Evolutionary conservation across 2,329 filamentous ascomycete genomes (phyloP).

Genomic region (Coniella vitis): DNA sequence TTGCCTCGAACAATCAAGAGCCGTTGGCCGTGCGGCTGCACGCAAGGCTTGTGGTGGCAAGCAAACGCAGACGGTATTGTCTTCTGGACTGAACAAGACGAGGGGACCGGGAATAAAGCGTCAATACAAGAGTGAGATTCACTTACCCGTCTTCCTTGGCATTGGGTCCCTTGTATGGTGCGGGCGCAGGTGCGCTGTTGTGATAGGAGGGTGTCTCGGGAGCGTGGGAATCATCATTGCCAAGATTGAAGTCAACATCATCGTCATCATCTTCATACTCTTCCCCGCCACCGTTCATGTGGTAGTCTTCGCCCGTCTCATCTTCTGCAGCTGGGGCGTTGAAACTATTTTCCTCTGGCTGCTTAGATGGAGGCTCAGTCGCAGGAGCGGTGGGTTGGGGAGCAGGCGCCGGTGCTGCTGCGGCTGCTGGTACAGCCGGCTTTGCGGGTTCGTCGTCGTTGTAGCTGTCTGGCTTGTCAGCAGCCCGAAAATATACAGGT

Average conservation of each 20-base stretch:
- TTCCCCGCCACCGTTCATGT: slow-evolving; percentile 27
- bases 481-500: too few species aligned
- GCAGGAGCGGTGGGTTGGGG: slow-evolving; percentile 22
- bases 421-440: slow-evolving; percentile 20
- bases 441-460: slow-evolving; percentile 54
- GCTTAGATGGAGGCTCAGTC: slow-evolving; percentile 19
- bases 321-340: slow-evolving; percentile 15
- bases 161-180: slow-evolving; percentile 46
- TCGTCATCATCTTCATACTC: slow-evolving; percentile 44
- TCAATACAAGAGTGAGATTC: neutral
- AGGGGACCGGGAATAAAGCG: slow-evolving; percentile 19
- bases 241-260: slow-evolving; percentile 47
- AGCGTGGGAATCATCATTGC: slow-evolving; percentile 27
- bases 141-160: slow-evolving; percentile 94
- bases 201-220: slow-evolving; percentile 26
- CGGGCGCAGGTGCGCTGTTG: slow-evolving; percentile 24
- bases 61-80: slow-evolving; percentile 6
- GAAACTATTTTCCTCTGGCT: slow-evolving; percentile 22
- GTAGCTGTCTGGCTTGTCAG: slow-evolving; percentile 39
- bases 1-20: neutral
- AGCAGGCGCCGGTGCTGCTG: slow-evolving; percentile 16
- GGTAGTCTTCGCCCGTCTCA: slow-evolving; percentile 27
- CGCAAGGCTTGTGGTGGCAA: neutral
- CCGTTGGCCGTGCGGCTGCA: neutral
- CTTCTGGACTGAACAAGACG: neutral